Base-by-base conservation (phyloP, 75 land plant species). In the Pseudotsuga menziesii region DNA sequence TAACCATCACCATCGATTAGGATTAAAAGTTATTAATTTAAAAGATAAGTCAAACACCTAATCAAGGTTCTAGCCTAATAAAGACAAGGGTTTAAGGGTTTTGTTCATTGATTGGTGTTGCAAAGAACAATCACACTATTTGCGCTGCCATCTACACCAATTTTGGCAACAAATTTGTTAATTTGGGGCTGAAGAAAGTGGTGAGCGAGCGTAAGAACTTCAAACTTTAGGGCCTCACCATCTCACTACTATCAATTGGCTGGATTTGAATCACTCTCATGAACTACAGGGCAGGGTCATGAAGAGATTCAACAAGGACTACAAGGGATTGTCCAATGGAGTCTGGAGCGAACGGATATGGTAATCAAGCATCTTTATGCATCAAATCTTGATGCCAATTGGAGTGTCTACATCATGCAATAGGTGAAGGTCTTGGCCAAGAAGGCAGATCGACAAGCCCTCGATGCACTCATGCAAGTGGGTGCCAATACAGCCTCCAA, bases 361-460 rank as follows among this genome's bases (percentile, higher is more conserved):
- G 88, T 84, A 59, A 88, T 94, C 56, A 77, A 86, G 87, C 73
- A 92, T 60, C 70, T 94, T 78, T 92, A 94, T 73, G 77, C 86
- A 58, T 93, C 95, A 26, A 90, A 94, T 90, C 80, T 94, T 84
- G 76, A 71, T 57, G 73, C 80, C 13, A 91, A 91, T 3, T 94
- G 95, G 98, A 95, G 98, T 0, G 77, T 94, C 19, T 93, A 94
- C 72, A 86, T 92, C 15, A 89, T 94, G 26, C 98, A 94, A 84
- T 95, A 94, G 79, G 83, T 90, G 19, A 94, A 94, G 83, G 72
- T 94, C 54, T 81, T 94, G 66, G 93, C 90, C 19, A 83, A 48
- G 72, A 94, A 94, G 78, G 61, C 57, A 15, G 90, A 92, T 54
- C 82, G 98, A 3, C 83, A 79, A 57, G 76, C 58, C 0, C 57